phyloP scores from a whole-genome alignment of 1,284 basidiomycete genomes.

The Heterobasidion parviporum region DNA sequence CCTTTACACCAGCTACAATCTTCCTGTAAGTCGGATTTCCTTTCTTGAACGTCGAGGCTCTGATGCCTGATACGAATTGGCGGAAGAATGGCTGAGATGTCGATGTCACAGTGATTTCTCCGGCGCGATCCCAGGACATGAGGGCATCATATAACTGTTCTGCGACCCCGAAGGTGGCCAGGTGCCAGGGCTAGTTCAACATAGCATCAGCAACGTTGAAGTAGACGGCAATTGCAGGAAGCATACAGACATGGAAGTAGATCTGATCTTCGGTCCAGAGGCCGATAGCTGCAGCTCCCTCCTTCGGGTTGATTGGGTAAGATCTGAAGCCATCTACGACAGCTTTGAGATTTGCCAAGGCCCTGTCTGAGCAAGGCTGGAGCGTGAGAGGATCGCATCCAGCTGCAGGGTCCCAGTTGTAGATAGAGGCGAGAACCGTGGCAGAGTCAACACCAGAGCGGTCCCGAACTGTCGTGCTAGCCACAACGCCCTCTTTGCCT shows the following conservation, averaged over 20 bases:
- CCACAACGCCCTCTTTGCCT: slow-evolving; percentile 23
- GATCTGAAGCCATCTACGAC: slow-evolving; percentile 47
- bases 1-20: slow-evolving; percentile 24
- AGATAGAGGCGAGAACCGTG: slow-evolving; percentile 35
- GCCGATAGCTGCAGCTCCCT: slow-evolving; percentile 39
- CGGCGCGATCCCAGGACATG: slow-evolving; percentile 25
- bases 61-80: slow-evolving; percentile 24
- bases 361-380: slow-evolving; percentile 53
- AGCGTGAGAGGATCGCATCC: slow-evolving; percentile 44
- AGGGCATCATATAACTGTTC: slow-evolving; percentile 37
- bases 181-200: slow-evolving; percentile 29
- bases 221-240: background rate
- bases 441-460: slow-evolving; percentile 35
- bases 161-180: slow-evolving; percentile 31
- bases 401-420: slow-evolving; percentile 39
- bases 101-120: slow-evolving; percentile 24
- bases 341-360: slow-evolving; percentile 41
- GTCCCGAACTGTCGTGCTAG: slow-evolving; percentile 32
- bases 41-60: slow-evolving; percentile 26
- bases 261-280: slow-evolving; percentile 44
- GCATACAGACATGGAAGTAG: slow-evolving; percentile 34
- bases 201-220: background rate
- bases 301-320: slow-evolving; percentile 39
- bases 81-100: slow-evolving; percentile 34
- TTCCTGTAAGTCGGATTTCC: slow-evolving; percentile 21